Evolutionary conservation across 2,329 filamentous ascomycete species (phyloP).

Genomic region (Leptographium wingfieldii): DNA sequence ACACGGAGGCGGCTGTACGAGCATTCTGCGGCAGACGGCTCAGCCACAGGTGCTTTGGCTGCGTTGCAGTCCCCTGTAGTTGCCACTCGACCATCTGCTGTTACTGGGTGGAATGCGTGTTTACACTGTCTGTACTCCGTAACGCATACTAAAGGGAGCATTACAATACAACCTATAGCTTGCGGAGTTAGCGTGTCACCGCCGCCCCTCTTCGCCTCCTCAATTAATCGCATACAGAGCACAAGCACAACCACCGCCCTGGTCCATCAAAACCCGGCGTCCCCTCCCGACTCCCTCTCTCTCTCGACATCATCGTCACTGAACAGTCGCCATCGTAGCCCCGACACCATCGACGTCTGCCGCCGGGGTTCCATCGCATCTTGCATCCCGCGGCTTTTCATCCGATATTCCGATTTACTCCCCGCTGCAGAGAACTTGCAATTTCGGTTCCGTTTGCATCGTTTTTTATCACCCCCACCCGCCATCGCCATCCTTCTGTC

Average conservation of each 20-base stretch:
- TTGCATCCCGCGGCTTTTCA: background rate
- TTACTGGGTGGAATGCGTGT: background rate
- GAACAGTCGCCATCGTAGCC: background rate
- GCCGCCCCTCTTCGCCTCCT: background rate
- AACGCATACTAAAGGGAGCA: background rate
- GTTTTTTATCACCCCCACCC: background rate
- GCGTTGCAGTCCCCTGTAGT: background rate
- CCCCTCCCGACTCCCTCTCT: background rate
- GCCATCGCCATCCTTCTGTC: background rate
- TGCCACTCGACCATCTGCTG: background rate
- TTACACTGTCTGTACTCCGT: conserved; percentile 1
- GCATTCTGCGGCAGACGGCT: background rate
- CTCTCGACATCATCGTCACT: background rate
- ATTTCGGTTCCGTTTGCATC: background rate
- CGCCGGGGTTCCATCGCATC: background rate
- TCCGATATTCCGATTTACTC: background rate
- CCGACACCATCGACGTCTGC: background rate
- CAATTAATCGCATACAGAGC: conserved; percentile 1
- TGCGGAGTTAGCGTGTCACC: background rate
- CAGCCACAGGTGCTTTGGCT: background rate
- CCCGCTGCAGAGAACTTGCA: background rate
- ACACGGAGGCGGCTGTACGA: background rate
- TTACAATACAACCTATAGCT: background rate
- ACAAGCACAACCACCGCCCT: background rate
- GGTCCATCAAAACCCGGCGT: background rate